A percentile compares a stretch with the other conserved stretches of the same genome.
Evolutionary conservation across 176 grass and related monocot species (phyloP).

Genomic region (Bolboschoenus planiculmis): DNA sequence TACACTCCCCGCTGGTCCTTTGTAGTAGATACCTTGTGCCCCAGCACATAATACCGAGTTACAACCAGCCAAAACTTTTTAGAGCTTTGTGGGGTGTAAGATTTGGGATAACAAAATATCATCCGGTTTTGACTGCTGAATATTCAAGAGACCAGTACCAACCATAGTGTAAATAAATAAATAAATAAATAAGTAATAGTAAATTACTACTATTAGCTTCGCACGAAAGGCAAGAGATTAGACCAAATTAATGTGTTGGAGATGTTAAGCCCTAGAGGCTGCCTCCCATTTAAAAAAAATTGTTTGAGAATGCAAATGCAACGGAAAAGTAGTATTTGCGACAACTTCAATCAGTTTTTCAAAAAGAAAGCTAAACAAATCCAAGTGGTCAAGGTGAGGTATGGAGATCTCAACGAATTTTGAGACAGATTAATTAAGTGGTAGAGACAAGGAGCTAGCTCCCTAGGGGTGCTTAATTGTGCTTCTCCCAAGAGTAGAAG

Average conservation of each 20-base stretch:
- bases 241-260: slow-evolving; percentile 31
- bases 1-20: background rate
- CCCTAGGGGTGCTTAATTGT: slow-evolving; percentile 14
- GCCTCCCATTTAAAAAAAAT: slow-evolving; percentile 6
- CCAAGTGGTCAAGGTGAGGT: background rate
- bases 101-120: background rate
- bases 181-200: background rate
- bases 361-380: slow-evolving; percentile 18
- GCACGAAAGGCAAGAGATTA: slow-evolving; percentile 23
- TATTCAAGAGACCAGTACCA: background rate
- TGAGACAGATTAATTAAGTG: slow-evolving; percentile 26
- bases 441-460: slow-evolving; percentile 34
- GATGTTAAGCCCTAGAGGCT: slow-evolving; percentile 22
- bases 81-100: background rate
- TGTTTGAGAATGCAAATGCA: background rate
- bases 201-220: background rate
- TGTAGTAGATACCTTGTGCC: background rate
- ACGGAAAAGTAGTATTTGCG: background rate
- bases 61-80: slow-evolving; percentile 3
- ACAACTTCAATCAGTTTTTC: slow-evolving; percentile 19
- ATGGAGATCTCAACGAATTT: slow-evolving; percentile 34
- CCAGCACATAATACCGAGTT: background rate
- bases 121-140: background rate
- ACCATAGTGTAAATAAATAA: background rate
- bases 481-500: slow-evolving; percentile 49